A percentile compares a stretch with the other conserved stretches of the same genome.
These are phyloP conservation scores for Ogataea angusta DNA, from an alignment of 805 yeast genomes.

Conservation along the genomic window DNA sequence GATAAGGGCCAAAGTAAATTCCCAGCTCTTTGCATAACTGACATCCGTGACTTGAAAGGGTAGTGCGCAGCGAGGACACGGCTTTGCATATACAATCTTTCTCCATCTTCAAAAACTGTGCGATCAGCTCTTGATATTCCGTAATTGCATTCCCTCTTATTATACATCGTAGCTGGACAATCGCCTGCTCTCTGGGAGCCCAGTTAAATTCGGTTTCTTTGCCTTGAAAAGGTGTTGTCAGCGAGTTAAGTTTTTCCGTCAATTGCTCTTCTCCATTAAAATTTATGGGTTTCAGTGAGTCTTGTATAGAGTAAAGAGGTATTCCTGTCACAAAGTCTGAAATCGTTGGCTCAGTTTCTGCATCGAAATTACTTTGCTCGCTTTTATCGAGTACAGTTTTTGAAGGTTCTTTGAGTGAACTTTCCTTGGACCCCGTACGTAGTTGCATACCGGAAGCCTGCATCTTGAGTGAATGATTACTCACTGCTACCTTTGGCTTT, in stretches of 20 bases:
- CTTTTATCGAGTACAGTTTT: too few relatives aligned
- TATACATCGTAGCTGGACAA: slow-evolving; percentile 55
- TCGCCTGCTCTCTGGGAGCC: slow-evolving; percentile 63
- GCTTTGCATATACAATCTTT: slow-evolving; percentile 65
- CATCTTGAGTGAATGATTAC: neutral
- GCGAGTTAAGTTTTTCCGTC: slow-evolving; percentile 26
- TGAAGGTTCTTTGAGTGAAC: neutral
- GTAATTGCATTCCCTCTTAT: slow-evolving; percentile 52
- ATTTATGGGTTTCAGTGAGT: slow-evolving; percentile 34
- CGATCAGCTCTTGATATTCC: slow-evolving; percentile 33
- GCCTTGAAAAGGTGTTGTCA: slow-evolving; percentile 48
- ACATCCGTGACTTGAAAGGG: slow-evolving; percentile 73
- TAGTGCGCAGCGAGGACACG: slow-evolving; percentile 73
- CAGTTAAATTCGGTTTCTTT: slow-evolving; percentile 90
- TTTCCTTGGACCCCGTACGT: neutral
- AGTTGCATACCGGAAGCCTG: neutral
- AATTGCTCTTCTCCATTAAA: slow-evolving; percentile 30
- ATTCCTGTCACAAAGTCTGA: slow-evolving; percentile 9
- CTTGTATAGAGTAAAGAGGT: slow-evolving; percentile 29
- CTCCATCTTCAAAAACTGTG: slow-evolving; percentile 36
- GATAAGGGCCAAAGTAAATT: slow-evolving; percentile 34
- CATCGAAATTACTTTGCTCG: too few relatives aligned
- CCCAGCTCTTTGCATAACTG: slow-evolving; percentile 70
- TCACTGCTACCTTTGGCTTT: neutral
- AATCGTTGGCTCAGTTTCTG: too few relatives aligned